These are phyloP conservation scores for Plectranthus barbatus DNA, from an alignment of 257 asterid species.

Conservation along the genomic window DNA sequence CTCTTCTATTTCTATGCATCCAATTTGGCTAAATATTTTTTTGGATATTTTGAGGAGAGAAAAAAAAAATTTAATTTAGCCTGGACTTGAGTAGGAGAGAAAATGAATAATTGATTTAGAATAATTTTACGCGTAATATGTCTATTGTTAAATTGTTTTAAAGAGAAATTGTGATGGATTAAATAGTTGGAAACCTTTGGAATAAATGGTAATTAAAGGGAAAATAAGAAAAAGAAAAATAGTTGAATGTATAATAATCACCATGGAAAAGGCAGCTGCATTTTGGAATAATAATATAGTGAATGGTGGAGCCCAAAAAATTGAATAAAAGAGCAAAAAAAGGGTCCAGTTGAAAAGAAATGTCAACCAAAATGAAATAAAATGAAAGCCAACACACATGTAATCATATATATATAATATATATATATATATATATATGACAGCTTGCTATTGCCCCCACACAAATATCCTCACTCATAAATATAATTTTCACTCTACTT, in stretches of 20 bases:
- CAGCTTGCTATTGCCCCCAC: not conserved
- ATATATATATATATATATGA: not conserved
- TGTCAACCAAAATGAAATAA: slow-evolving; percentile 18
- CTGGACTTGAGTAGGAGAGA: too few relatives aligned
- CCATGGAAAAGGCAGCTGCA: not conserved
- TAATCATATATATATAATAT: too few relatives aligned
- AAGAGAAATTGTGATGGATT: too few relatives aligned
- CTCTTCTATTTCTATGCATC: not conserved
- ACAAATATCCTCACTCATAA: slow-evolving; percentile 12
- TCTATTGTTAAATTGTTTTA: too few relatives aligned
- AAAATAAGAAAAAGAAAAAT: too few relatives aligned
- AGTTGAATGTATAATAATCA: too few relatives aligned
- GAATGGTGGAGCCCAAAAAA: slow-evolving; percentile 7
- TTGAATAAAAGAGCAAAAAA: not conserved
- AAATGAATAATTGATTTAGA: too few relatives aligned
- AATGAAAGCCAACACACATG: slow-evolving; percentile 15
- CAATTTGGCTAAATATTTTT: not conserved
- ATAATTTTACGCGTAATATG: too few relatives aligned
- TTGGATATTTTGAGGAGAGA: not conserved
- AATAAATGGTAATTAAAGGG: too few relatives aligned
- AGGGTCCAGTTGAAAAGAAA: slow-evolving; percentile 4
- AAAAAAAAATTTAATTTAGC: too few relatives aligned
- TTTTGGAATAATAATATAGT: slow-evolving; percentile 7
- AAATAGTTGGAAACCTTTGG: too few relatives aligned
- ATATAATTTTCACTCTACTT: too few relatives aligned